Evolutionary conservation across 768 basidiomycete genomes (phyloP), one percentile per base, ranked within the genome.

Genomic region (Rhodotorula toruloides): DNA sequence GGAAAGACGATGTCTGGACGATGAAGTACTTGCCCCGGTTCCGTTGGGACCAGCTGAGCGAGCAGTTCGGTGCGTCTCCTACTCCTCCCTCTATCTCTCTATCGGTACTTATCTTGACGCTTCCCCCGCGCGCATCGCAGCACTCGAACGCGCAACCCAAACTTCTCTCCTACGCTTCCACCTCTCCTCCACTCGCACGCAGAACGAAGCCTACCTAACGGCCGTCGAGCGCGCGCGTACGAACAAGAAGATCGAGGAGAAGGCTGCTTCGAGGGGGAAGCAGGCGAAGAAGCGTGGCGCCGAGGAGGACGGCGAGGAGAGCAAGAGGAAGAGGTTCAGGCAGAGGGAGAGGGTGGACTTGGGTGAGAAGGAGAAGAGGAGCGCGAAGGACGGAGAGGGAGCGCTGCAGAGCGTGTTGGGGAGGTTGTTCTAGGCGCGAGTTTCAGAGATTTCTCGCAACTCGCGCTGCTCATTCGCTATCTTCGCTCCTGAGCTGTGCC

Each of bases 11-110:
- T 71, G 86, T 99, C 13, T 99, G 96, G 96, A 97, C 96, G 62
- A 94, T 98, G 91, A 94, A 94, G 76, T 99, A 99, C 77, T 80
- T 99, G 3, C 93, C 93, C 14, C 88, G 86, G 74, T 99, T 98
- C 82, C 96, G 93, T 74, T 99, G 96, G 96, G 86, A 88, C 78
- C 96, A 96, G 94, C 81, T 99, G 64, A 93, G 91, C 11, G 96
- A 98, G 78, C 94, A 97, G 83, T 87, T 99, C 73, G 91, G 94
- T 94, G 76, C 77, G 92, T 11, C 19, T 11, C 5, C 25, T 2
- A 21, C 27, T 32, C 42, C 22, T 17, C 43, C 42, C 54, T 8
- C 25, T 12, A 9, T 29, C 43, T 17, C 55, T 22, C 4, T 8
- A 29, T 21, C 58, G n/a, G 27, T 21, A 11, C 17, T 68, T 58